These are phyloP conservation scores for Talaromyces liani DNA, from an alignment of 495 filamentous ascomycete genomes.

Conservation along the genomic window DNA sequence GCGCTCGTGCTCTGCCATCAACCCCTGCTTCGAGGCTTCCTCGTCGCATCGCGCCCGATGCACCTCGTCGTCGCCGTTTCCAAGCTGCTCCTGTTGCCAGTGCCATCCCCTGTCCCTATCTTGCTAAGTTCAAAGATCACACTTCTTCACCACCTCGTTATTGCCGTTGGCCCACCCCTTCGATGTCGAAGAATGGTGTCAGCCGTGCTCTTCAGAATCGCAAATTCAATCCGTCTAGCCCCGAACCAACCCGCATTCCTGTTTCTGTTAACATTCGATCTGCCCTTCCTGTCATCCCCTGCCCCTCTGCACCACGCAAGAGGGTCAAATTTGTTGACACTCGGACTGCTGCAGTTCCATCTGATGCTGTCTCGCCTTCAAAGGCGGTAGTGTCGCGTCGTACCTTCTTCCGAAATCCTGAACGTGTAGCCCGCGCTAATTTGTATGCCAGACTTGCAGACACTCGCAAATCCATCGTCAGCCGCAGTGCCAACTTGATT, in stretches of 20 bases:
- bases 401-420: background rate
- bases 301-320: slow-evolving; percentile 3
- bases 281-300: slow-evolving; percentile 1
- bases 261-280: background rate
- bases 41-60: background rate
- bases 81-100: background rate
- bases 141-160: background rate
- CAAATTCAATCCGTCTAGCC: background rate
- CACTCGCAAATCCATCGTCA: background rate
- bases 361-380: background rate
- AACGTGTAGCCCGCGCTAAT: background rate
- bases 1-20: background rate
- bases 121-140: background rate
- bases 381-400: background rate
- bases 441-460: background rate
- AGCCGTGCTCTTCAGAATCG: slow-evolving; percentile 2
- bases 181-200: slow-evolving; percentile 4
- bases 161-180: background rate
- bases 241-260: background rate
- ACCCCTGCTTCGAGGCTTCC: background rate
- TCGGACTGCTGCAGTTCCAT: background rate
- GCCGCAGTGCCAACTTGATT: slow-evolving; percentile 4
- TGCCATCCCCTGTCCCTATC: background rate
- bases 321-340: slow-evolving; percentile 1
- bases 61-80: background rate